Evolutionary conservation across 164 flowering plant genomes (phyloP), one percentile per base, ranked within the genome.

Genomic region (Amborella trichopoda): DNA sequence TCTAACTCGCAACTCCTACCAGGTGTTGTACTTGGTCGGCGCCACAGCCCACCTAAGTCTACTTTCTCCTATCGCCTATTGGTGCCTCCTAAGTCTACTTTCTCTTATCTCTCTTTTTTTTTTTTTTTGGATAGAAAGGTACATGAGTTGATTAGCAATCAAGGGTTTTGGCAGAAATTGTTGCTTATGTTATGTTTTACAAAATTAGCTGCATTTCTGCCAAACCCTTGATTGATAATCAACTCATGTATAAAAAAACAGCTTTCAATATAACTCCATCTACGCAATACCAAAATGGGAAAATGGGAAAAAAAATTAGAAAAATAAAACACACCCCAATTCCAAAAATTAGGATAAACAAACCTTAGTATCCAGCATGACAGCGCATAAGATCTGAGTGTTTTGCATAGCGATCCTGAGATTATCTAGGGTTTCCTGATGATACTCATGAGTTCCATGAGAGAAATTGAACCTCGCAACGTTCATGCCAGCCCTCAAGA

Each of bases 341-440:
- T 30, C 34, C 8, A 37, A 11, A 19, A 22, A n/a, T 12, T 8
- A 37, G 13, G 22, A 51, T 6, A 19, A 8, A 23, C 44, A 1
- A 3, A 82, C 87, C 93, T 83, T 83, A 43, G 93, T 83, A 40
- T 83, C 93, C 24, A 83, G 93, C 93, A 83, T 83, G 62, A 83
- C 78, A 27, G 93, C 93, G 21, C 78, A 71, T 52, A 83, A 62
- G 66, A 80, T 80, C 62, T 66, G 70, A 28, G 88, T 74, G 48
- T 72, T 76, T 18, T 67, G 81, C 85, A 76, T 83, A n/a, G 85
- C 85, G 14, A 50, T 63, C 56, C 61, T 62, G 44, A 83, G 77
- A 52, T 78, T 83, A 53, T 83, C 27, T 53, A 83, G 54, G 2
- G 93, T 83, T 64, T 76, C 85, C 65, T 80, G 93, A 48, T 83